phyloP scores from a whole-genome alignment of 306 rosid genomes.

The Glycine soja region DNA sequence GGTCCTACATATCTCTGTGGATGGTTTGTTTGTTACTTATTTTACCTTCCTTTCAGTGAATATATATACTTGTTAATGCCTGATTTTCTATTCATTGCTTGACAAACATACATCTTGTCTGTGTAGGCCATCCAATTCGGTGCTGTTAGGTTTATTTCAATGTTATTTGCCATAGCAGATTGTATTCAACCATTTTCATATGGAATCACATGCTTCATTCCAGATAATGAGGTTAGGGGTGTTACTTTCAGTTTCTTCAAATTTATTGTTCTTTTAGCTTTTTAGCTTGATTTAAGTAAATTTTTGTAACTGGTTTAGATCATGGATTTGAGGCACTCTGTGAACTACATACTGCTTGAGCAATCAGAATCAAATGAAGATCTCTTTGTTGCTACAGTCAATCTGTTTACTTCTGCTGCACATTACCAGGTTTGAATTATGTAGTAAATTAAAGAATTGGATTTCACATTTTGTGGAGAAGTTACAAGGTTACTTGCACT shows the following conservation, averaged over 20 bases:
- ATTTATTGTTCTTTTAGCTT: conserved; percentile 25
- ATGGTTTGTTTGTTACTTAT: not conserved
- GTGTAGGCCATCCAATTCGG: conserved; percentile 82
- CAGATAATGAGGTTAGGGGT: conserved; percentile 74
- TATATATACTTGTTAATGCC: conserved; percentile 31
- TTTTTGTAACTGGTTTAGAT: conserved; percentile 60
- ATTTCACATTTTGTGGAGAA: not conserved
- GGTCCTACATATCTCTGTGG: not conserved
- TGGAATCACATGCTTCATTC: conserved; percentile 70
- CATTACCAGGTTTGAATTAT: conserved; percentile 70
- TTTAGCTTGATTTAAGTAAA: conserved; percentile 24
- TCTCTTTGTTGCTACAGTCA: conserved; percentile 77
- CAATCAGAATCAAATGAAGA: conserved; percentile 71
- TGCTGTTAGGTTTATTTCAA: conserved; percentile 80
- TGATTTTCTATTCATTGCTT: conserved; percentile 43
- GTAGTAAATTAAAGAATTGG: conserved; percentile 25
- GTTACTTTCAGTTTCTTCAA: conserved; percentile 41
- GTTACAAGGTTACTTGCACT: no score
- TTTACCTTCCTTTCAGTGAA: conserved; percentile 24
- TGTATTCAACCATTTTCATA: conserved; percentile 63
- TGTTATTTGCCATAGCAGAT: conserved; percentile 68
- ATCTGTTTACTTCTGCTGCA: conserved; percentile 81
- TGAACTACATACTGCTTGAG: conserved; percentile 69
- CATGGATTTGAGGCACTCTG: conserved; percentile 65
- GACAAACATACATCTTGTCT: conserved; percentile 31